Percentiles rank a stretch among this genome's conserved stretches.
These are phyloP conservation scores for Tulasnella sp. DNA, from an alignment of 768 basidiomycete species.

Conservation along the genomic window DNA sequence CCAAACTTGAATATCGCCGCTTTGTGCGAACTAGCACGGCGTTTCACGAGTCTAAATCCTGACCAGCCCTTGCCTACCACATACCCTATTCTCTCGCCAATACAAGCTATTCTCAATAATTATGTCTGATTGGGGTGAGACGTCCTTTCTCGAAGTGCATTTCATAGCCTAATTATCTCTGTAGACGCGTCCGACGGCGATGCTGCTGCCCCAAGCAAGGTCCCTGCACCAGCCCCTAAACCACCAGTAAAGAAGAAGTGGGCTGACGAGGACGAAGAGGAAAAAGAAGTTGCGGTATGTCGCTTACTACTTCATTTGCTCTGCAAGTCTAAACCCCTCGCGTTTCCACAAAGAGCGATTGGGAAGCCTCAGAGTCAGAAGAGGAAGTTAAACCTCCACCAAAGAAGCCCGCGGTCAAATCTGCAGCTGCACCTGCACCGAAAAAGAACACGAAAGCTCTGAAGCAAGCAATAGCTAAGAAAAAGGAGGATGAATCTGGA, in stretches of 20 bases:
- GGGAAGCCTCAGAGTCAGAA: constrained; percentile 79
- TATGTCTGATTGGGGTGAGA: constrained; percentile 46
- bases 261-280: constrained; percentile 91
- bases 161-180: constrained; percentile 26
- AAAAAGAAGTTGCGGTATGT: constrained; percentile 72
- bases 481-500: constrained; percentile 57
- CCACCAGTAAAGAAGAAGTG: constrained; percentile 43
- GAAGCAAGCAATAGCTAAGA: constrained; percentile 87
- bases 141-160: not conserved
- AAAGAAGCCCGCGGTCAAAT: constrained; percentile 34
- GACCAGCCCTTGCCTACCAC: not conserved
- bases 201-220: constrained; percentile 26
- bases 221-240: constrained; percentile 26
- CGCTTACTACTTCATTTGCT: constrained; percentile 4
- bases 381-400: constrained; percentile 49
- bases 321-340: constrained; percentile 17
- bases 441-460: constrained; percentile 89
- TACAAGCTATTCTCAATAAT: not conserved
- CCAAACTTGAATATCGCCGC: not conserved
- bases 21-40: not conserved
- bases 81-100: not conserved
- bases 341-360: constrained; percentile 62
- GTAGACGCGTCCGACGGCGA: constrained; percentile 36
- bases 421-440: constrained; percentile 43
- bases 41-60: constrained; percentile 4